Evolutionary conservation across 495 filamentous ascomycete species (phyloP).

Genomic region (Niebla homalea): DNA sequence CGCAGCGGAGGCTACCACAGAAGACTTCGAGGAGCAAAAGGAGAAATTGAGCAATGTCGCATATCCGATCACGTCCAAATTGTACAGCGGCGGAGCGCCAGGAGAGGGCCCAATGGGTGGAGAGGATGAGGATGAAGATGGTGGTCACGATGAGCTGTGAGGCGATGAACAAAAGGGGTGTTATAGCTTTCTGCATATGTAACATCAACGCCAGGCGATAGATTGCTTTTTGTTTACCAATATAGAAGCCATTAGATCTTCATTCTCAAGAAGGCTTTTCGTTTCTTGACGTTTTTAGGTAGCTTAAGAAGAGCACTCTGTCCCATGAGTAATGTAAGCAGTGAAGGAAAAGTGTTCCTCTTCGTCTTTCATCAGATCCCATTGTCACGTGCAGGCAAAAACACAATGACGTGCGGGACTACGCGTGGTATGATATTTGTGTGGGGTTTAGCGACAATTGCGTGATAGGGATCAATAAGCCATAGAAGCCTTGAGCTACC

Average conservation of each 20-base stretch:
- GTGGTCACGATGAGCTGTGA: constrained; percentile 83
- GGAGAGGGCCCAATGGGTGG: constrained; percentile 25
- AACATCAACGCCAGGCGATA: background rate
- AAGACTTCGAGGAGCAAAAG: constrained; percentile 99
- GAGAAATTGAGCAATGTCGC: constrained; percentile 95
- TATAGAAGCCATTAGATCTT: background rate
- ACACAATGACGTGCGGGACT: background rate
- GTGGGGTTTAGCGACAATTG: constrained; percentile 7
- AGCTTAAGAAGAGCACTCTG: no score
- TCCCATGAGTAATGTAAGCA: no score
- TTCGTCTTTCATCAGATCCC: background rate
- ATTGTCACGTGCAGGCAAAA: background rate
- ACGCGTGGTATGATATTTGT: background rate
- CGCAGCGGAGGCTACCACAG: constrained; percentile 65
- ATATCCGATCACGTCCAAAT: constrained; percentile 97
- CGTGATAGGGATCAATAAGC: constrained; percentile 9
- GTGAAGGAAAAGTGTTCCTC: no score
- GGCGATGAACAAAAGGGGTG: background rate
- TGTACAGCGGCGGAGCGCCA: constrained; percentile 60
- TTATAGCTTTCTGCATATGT: background rate
- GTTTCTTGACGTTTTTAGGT: no score
- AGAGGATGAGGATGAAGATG: constrained; percentile 55
- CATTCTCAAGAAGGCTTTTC: background rate
- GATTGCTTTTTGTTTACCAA: background rate
- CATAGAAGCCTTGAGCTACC: no score